These are phyloP conservation scores for Fragilaria radians DNA, from an alignment of 108 stramenopile genomes.

Conservation along the genomic window DNA sequence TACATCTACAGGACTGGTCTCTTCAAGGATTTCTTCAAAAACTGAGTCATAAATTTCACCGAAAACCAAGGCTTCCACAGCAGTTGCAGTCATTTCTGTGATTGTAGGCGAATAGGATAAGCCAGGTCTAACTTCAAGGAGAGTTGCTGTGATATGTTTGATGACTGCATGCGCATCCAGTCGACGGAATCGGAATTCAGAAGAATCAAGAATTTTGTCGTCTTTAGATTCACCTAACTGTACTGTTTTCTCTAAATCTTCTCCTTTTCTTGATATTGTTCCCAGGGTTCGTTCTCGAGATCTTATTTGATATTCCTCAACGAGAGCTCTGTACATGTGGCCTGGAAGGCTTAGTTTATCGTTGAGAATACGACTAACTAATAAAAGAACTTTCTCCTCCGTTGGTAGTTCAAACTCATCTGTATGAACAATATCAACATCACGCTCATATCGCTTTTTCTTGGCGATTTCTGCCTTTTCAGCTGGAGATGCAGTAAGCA, in stretches of 20 bases:
- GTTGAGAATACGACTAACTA: slow-evolving; percentile 68
- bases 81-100: slow-evolving; percentile 65
- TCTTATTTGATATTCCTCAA: slow-evolving; percentile 42
- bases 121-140: slow-evolving; percentile 68
- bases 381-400: slow-evolving; percentile 65
- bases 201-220: neutral
- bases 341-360: slow-evolving; percentile 77
- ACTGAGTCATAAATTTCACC: slow-evolving; percentile 68
- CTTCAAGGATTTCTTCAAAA: slow-evolving; percentile 46
- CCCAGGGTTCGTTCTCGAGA: slow-evolving; percentile 4
- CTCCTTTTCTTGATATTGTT: neutral
- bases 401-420: slow-evolving; percentile 67
- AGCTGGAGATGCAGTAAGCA: neutral
- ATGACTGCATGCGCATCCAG: slow-evolving; percentile 80
- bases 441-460: slow-evolving; percentile 53
- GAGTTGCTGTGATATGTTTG: slow-evolving; percentile 78
- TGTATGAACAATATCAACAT: slow-evolving; percentile 65
- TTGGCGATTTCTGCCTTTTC: slow-evolving; percentile 22
- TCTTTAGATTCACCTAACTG: neutral
- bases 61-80: slow-evolving; percentile 76
- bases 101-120: slow-evolving; percentile 62
- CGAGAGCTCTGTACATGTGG: slow-evolving; percentile 64
- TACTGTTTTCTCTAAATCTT: neutral
- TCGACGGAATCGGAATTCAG: slow-evolving; percentile 28
- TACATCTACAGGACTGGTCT: slow-evolving; percentile 29